phyloP scores from a whole-genome alignment of 768 basidiomycete species.

The Sutorius australiensis region DNA sequence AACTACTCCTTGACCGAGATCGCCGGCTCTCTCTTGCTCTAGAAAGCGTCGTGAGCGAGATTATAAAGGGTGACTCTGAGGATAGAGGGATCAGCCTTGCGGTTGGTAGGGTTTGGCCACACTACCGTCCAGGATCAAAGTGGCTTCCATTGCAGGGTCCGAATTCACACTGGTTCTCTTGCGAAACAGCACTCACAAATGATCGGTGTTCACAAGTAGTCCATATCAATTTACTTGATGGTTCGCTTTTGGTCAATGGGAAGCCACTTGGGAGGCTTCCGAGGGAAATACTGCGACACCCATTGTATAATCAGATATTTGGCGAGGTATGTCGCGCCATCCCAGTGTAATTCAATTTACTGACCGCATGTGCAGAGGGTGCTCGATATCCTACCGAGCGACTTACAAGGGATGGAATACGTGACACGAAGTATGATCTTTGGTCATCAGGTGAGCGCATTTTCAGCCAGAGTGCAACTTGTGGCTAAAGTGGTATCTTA shows the following conservation, averaged over 20 bases:
- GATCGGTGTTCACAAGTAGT: slow-evolving; percentile 19
- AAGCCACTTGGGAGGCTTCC: slow-evolving; percentile 26
- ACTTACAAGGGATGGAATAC: slow-evolving; percentile 26
- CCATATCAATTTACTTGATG: slow-evolving; percentile 22
- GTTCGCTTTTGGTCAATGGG: slow-evolving; percentile 27
- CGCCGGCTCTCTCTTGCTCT: slow-evolving; percentile 27
- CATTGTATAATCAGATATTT: slow-evolving; percentile 21
- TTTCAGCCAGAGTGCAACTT: neutral
- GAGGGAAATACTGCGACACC: slow-evolving; percentile 11
- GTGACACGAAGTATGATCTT: slow-evolving; percentile 15
- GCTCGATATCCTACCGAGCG: slow-evolving; percentile 22
- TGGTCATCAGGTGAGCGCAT: slow-evolving; percentile 15
- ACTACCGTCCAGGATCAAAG: slow-evolving; percentile 20
- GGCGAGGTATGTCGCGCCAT: slow-evolving; percentile 12
- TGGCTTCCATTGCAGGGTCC: slow-evolving; percentile 17
- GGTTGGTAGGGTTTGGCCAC: slow-evolving; percentile 18
- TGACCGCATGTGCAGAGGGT: slow-evolving; percentile 17
- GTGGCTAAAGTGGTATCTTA: neutral
- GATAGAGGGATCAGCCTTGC: slow-evolving; percentile 19
- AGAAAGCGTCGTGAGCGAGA: slow-evolving; percentile 6
- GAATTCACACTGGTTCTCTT: slow-evolving; percentile 23
- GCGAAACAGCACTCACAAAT: slow-evolving; percentile 10
- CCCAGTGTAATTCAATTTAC: too few relatives aligned
- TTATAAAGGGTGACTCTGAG: neutral
- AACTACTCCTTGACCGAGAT: slow-evolving; percentile 28